Conservation (phyloP, 2,329 filamentous ascomycete genomes). For the Bipolaris cookei region DNA sequence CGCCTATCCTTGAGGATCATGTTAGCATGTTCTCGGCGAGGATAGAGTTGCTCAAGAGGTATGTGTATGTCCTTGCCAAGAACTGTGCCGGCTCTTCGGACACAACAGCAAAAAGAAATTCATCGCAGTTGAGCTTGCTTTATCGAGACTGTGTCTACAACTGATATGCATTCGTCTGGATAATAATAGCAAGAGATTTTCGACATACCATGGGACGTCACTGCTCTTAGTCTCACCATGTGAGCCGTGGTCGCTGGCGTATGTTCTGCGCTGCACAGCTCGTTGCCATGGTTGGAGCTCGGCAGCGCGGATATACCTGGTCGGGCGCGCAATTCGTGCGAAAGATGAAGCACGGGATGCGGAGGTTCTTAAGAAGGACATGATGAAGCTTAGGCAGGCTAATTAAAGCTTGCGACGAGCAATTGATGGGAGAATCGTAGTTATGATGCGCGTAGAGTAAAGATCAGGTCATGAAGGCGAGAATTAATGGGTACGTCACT, state of each 20-base stretch:
- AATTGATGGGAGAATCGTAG: conserved; percentile 36
- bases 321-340: conserved; percentile 45
- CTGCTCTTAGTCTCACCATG: conserved; percentile 43
- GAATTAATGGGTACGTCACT: conserved; percentile 28
- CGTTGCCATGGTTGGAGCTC: conserved; percentile 49
- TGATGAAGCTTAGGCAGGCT: conserved; percentile 43
- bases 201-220: conserved; percentile 52
- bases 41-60: background rate
- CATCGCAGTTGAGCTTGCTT: background rate
- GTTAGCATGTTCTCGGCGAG: conserved; percentile 12
- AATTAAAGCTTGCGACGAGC: conserved; percentile 45
- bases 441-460: conserved; percentile 19
- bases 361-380: conserved; percentile 49
- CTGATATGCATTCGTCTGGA: background rate
- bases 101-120: background rate
- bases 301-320: conserved; percentile 43
- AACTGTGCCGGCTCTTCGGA: no score
- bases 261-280: conserved; percentile 48
- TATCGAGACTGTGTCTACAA: background rate
- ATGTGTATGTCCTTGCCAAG: background rate
- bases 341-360: conserved; percentile 48
- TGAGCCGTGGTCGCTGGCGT: conserved; percentile 46
- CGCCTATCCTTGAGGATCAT: conserved; percentile 41
- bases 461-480: conserved; percentile 27
- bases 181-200: background rate